These are phyloP conservation scores for Fusarium annulatum DNA, from an alignment of 2,329 filamentous ascomycete species.

Conservation along the genomic window DNA sequence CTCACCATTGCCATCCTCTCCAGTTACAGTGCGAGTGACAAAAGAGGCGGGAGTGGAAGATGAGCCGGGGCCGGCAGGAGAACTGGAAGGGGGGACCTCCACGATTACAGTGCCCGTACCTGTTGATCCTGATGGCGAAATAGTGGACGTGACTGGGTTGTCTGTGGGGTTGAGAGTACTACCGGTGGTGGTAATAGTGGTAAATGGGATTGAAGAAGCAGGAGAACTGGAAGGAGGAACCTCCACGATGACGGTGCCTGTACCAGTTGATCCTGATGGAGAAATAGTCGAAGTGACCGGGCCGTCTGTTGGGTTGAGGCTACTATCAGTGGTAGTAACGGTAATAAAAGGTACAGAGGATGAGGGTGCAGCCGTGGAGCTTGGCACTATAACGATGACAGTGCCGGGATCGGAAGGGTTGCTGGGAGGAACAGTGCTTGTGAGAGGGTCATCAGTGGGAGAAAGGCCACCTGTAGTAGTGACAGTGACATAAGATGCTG, in stretches of 20 bases:
- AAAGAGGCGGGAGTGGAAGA: not conserved
- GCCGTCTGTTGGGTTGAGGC: not conserved
- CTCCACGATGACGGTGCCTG: too few relatives aligned
- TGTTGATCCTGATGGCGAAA: not conserved
- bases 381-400: not conserved
- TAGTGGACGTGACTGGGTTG: not conserved
- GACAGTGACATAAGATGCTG: not conserved
- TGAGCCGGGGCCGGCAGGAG: accelerated
- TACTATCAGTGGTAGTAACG: not conserved
- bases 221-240: too few relatives aligned
- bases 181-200: too few relatives aligned
- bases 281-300: too few relatives aligned
- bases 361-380: not conserved
- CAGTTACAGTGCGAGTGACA: not conserved
- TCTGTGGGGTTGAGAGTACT: too few relatives aligned
- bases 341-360: not conserved
- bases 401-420: not conserved
- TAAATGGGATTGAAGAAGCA: too few relatives aligned
- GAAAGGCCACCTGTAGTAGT: not conserved
- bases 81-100: not conserved
- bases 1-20: not conserved
- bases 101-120: not conserved
- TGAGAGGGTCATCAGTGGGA: not conserved
- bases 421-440: not conserved
- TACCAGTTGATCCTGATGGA: too few relatives aligned